Evolutionary conservation across 108 stramenopile genomes (phyloP).

Genomic region (Fistulifera solaris): DNA sequence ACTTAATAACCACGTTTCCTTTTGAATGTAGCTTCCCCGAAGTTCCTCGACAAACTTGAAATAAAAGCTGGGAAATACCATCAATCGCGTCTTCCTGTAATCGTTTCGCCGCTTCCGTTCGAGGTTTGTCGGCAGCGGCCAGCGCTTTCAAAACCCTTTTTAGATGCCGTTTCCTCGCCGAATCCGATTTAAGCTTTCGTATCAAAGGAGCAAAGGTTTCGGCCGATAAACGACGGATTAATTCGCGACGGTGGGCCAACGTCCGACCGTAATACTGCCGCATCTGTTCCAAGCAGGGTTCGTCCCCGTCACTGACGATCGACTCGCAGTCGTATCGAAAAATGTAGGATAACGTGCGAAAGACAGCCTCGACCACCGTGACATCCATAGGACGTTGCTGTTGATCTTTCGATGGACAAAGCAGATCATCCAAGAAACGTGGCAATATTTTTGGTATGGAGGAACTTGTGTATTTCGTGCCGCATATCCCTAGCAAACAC

Average conservation of each 20-base stretch:
- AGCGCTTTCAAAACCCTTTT: slow-evolving; percentile 60
- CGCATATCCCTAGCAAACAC: slow-evolving; percentile 77
- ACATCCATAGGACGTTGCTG: slow-evolving; percentile 62
- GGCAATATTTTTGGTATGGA: slow-evolving; percentile 56
- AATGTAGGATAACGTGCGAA: slow-evolving; percentile 69
- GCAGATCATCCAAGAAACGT: slow-evolving; percentile 60
- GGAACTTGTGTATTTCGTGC: slow-evolving; percentile 70
- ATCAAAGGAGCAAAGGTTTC: slow-evolving; percentile 75
- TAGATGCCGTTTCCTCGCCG: slow-evolving; percentile 53
- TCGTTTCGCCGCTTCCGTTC: slow-evolving; percentile 22
- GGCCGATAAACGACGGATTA: slow-evolving; percentile 60
- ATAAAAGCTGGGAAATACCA: slow-evolving; percentile 64
- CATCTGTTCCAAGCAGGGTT: slow-evolving; percentile 52
- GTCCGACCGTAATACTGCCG: slow-evolving; percentile 72
- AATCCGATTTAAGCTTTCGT: slow-evolving; percentile 50
- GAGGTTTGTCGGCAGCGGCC: slow-evolving; percentile 23
- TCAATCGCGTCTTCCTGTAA: slow-evolving; percentile 60
- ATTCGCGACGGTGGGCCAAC: slow-evolving; percentile 57
- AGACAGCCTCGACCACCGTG: slow-evolving; percentile 65
- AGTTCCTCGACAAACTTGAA: slow-evolving; percentile 59
- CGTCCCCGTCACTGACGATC: slow-evolving; percentile 21
- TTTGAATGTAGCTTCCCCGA: slow-evolving; percentile 66
- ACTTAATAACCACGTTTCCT: slow-evolving; percentile 36
- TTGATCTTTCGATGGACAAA: slow-evolving; percentile 54
- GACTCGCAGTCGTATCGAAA: slow-evolving; percentile 69